Evolutionary conservation across 2,329 filamentous ascomycete genomes (phyloP), one percentile per base, ranked within the genome.

Genomic region (Capronia americana): DNA sequence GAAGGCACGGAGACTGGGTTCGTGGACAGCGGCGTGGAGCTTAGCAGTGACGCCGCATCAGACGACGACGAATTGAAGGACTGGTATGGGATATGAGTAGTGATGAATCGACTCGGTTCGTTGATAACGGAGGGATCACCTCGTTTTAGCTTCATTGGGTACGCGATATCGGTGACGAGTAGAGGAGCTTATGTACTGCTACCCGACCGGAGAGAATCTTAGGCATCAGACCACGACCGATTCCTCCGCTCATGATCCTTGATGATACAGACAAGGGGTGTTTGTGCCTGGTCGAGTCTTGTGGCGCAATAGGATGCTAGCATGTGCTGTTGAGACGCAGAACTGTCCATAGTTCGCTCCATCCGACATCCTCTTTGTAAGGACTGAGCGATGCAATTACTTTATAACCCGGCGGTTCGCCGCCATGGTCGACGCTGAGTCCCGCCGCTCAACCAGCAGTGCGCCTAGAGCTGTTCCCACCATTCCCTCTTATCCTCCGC

Each of bases 41-140:
- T 73, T 41, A 66, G 65, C 32, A 69, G 57, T 32, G 69, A 67
- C 44, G 63, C 66, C 23, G 57, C 50, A n/a, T 66, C 61, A 14
- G 71, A 73, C 32, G 71, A 73, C 57, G 71, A 73, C 59, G 71
- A 72, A 64, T 67, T 73, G 41, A 70, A 70, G 61, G 70, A 69
- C 28, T 64, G 64, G 17, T 73, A 72, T 59, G 69, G 69, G 10
- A 62, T 69, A 54, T 66, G 57, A 66, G 38, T 3, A 32, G 44
- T 50, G 5, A 48, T 24, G 30, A 20, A 28, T 24, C 26, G 34
- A 59, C 54, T 48, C 34, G 58, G 63, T 54, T 44, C 55, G 30
- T 41, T 5, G 44, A 8, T 34, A 57, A 51, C 8, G 48, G 20
- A 34, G 17, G 20, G 55, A 46, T 57, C 55, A 46, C 17, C 26